Evolutionary conservation across 2,329 filamentous ascomycete genomes (phyloP).

Genomic region (Botryotinia convoluta): DNA sequence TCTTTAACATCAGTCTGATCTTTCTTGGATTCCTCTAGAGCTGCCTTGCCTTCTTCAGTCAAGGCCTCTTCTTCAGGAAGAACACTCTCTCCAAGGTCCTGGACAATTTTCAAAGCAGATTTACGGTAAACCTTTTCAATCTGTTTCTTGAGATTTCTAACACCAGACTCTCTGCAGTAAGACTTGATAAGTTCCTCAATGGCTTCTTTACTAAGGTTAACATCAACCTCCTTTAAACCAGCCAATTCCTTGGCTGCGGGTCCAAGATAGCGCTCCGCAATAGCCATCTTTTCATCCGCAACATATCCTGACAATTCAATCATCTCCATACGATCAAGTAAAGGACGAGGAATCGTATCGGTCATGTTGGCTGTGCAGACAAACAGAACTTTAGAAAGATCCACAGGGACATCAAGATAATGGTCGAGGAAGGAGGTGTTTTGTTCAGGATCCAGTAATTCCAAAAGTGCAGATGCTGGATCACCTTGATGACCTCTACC

Average conservation of each 20-base stretch:
- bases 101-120: slow-evolving; percentile 93
- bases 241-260: slow-evolving; percentile 93
- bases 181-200: slow-evolving; percentile 98
- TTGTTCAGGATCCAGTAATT: slow-evolving; percentile 93
- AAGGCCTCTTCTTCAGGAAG: slow-evolving; percentile 77
- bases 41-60: slow-evolving; percentile 81
- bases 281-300: slow-evolving; percentile 97
- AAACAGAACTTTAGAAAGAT: slow-evolving; percentile 95
- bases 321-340: slow-evolving; percentile 96
- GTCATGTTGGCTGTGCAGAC: slow-evolving; percentile 99
- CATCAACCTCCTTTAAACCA: slow-evolving; percentile 85
- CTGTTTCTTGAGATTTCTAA: slow-evolving; percentile 97
- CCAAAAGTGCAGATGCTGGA: slow-evolving; percentile 88
- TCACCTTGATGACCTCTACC: slow-evolving; percentile 95
- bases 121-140: slow-evolving; percentile 99
- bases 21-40: slow-evolving; percentile 67
- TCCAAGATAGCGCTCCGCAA: slow-evolving; percentile 87
- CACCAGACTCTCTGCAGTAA: slow-evolving; percentile 95
- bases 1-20: slow-evolving; percentile 63
- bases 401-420: slow-evolving; percentile 97
- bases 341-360: slow-evolving; percentile 90
- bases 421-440: slow-evolving; percentile 97
- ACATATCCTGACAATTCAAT: slow-evolving; percentile 96
- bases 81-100: slow-evolving; percentile 83
- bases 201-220: slow-evolving; percentile 79